Evolutionary conservation across 2,329 filamentous ascomycete genomes (phyloP).

Genomic region (Ramularia collo-cygni): DNA sequence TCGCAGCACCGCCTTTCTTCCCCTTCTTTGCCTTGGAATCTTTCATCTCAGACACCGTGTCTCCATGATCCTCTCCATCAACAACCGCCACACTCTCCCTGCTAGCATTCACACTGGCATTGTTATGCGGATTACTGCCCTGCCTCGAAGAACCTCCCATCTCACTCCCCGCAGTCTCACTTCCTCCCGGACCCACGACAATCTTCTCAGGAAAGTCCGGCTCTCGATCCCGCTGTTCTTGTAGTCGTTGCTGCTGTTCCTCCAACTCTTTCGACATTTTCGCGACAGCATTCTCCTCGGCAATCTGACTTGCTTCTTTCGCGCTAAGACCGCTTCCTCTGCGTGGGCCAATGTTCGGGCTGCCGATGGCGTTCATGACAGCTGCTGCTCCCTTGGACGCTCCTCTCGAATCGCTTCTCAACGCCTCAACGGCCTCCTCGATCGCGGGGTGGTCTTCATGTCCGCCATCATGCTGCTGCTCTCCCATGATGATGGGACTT

Average conservation of each 20-base stretch:
- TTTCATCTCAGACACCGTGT: slow-evolving; percentile 10
- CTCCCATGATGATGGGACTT: too few relatives aligned
- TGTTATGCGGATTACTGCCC: too few relatives aligned
- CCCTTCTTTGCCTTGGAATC: slow-evolving; percentile 7
- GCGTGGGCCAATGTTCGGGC: neutral
- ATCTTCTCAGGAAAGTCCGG: slow-evolving; percentile 17
- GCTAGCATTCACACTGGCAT: too few relatives aligned
- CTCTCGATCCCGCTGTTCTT: too few relatives aligned
- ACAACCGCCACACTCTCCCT: too few relatives aligned
- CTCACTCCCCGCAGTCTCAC: neutral
- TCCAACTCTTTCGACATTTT: too few relatives aligned
- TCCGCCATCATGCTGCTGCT: slow-evolving; percentile 1
- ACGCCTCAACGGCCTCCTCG: slow-evolving; percentile 10
- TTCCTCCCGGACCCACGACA: slow-evolving; percentile 4
- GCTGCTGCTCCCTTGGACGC: slow-evolving; percentile 62
- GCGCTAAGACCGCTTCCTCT: slow-evolving; percentile 13
- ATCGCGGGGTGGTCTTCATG: slow-evolving; percentile 5
- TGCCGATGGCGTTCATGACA: slow-evolving; percentile 36
- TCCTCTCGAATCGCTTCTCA: slow-evolving; percentile 31
- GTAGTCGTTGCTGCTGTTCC: too few relatives aligned
- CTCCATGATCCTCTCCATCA: slow-evolving; percentile 11
- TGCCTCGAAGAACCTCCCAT: too few relatives aligned
- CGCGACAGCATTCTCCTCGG: slow-evolving; percentile 2
- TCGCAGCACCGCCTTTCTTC: slow-evolving; percentile 34
- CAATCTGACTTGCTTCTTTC: slow-evolving; percentile 21